These are phyloP conservation scores for Suhomyces vadensis DNA, from an alignment of 805 yeast species.

Conservation along the genomic window DNA sequence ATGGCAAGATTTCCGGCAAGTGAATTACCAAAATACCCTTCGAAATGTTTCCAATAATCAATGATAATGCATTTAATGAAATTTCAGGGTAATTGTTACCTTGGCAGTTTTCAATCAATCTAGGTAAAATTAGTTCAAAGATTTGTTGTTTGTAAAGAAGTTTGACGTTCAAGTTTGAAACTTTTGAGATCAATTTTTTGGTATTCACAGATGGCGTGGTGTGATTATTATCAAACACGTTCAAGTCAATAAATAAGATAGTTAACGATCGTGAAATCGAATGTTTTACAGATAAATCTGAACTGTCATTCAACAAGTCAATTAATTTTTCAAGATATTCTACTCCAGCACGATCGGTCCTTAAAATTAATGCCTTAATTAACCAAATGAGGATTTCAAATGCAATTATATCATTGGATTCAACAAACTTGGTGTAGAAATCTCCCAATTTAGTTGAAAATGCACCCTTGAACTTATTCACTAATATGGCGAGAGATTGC, in stretches of 20 bases:
- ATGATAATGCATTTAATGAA: constrained; percentile 65
- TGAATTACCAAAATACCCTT: constrained; percentile 63
- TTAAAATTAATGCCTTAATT: constrained; percentile 66
- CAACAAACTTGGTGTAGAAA: neutral
- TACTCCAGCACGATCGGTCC: constrained; percentile 45
- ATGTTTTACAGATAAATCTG: constrained; percentile 19
- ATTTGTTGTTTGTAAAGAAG: constrained; percentile 78
- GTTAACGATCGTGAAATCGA: constrained; percentile 56
- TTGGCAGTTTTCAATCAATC: constrained; percentile 39
- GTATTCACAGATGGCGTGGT: constrained; percentile 17
- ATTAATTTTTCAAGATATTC: constrained; percentile 22
- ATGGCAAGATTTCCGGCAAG: constrained; percentile 64
- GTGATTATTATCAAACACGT: constrained; percentile 50
- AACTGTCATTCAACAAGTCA: constrained; percentile 31
- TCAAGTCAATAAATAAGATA: constrained; percentile 66
- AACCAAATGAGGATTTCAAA: constrained; percentile 70
- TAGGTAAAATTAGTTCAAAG: constrained; percentile 61
- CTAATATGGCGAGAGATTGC: constrained; percentile 52
- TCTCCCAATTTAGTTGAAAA: neutral
- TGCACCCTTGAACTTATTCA: constrained; percentile 42
- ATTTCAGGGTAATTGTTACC: constrained; percentile 30
- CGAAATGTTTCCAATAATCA: constrained; percentile 65
- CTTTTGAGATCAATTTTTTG: constrained; percentile 41
- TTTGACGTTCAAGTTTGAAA: constrained; percentile 58
- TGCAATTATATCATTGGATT: constrained; percentile 7